Percentiles rank a stretch among this genome's conserved stretches.
phyloP scores from a whole-genome alignment of 139 green algal species.

The Dunaliella sp. region DNA sequence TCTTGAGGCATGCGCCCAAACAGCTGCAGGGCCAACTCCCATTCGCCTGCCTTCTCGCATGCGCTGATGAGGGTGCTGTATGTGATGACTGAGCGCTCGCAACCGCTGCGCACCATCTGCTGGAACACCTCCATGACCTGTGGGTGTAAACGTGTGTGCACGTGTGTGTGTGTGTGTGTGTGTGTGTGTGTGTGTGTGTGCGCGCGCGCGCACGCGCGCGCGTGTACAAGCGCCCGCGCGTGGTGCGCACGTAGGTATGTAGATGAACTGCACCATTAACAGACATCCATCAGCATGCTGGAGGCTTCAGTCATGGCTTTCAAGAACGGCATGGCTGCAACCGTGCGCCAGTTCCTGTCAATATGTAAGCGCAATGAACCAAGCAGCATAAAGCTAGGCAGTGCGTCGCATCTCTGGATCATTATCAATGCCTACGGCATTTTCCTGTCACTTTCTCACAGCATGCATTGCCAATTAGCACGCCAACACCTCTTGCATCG shows the following conservation, averaged over 20 bases:
- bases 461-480: no score
- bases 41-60: conserved; percentile 75
- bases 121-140: conserved; percentile 20
- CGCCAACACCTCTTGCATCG: no score
- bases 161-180: background rate
- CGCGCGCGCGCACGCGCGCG: no score
- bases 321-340: background rate
- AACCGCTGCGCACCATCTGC: conserved; percentile 41
- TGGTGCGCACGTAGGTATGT: background rate
- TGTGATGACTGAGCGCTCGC: conserved; percentile 77
- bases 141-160: background rate
- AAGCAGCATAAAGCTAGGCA: no score
- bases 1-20: conserved; percentile 74
- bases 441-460: no score
- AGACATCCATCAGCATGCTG: background rate
- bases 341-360: background rate
- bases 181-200: background rate
- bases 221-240: background rate
- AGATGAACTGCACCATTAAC: no score
- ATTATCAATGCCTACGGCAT: no score
- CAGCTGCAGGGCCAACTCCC: conserved; percentile 75
- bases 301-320: background rate
- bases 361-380: no score
- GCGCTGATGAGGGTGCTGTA: conserved; percentile 77
- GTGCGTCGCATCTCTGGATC: no score